Evolutionary conservation across 2,329 filamentous ascomycete genomes (phyloP).

Genomic region (Phoma sp.): DNA sequence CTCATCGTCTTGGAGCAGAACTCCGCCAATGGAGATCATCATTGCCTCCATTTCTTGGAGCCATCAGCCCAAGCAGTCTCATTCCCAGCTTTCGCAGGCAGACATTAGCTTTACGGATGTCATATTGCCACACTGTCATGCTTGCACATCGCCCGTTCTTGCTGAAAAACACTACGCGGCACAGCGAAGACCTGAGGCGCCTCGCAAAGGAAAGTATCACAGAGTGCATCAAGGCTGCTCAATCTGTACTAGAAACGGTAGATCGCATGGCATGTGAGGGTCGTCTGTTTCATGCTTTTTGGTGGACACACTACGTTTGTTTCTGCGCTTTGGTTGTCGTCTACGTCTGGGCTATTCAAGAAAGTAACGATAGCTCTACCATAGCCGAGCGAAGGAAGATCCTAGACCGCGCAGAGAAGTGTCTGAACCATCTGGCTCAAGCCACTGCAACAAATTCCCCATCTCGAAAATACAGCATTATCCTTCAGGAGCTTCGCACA

Average conservation of each 20-base stretch:
- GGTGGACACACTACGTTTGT: conserved; percentile 58
- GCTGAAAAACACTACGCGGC: conserved; percentile 23
- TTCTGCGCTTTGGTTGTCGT: conserved; percentile 57
- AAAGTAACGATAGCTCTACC: conserved; percentile 19
- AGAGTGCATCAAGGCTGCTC: conserved; percentile 54
- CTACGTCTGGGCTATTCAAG: conserved; percentile 57
- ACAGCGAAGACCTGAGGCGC: conserved; percentile 25
- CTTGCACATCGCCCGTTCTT: conserved; percentile 43
- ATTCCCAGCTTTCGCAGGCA: conserved; percentile 53
- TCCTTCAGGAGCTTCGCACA: conserved; percentile 53
- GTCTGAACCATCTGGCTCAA: conserved; percentile 53
- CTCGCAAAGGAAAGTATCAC: conserved; percentile 48
- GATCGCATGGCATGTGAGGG: conserved; percentile 49
- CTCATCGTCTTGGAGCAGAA: conserved; percentile 47
- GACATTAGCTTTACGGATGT: conserved; percentile 38
- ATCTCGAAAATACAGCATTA: conserved; percentile 56
- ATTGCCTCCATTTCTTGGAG: conserved; percentile 54
- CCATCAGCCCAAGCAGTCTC: conserved; percentile 53
- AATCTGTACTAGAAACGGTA: conserved; percentile 45
- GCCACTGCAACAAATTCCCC: conserved; percentile 56
- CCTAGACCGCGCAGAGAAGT: conserved; percentile 53
- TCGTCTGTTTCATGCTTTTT: conserved; percentile 52
- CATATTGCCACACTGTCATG: conserved; percentile 45
- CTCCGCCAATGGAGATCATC: conserved; percentile 42
- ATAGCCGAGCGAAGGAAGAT: conserved; percentile 31